These are phyloP conservation scores for Xylariales sp. DNA, from an alignment of 2,329 filamentous ascomycete genomes.

Conservation along the genomic window DNA sequence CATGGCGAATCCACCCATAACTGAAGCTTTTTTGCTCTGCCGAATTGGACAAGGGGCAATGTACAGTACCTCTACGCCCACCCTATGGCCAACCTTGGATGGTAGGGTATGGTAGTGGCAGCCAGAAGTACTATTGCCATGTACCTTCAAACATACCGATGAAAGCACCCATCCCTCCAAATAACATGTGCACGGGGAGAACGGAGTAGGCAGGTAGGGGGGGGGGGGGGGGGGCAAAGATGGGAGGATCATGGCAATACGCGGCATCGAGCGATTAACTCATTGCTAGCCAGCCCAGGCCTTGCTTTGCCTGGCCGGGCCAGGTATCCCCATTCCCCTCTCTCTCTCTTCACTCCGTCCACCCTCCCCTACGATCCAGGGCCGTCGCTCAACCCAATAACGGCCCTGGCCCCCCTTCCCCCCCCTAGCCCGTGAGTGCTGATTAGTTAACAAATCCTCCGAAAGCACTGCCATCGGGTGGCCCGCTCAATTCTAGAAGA, in stretches of 20 bases:
- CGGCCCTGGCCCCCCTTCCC: constrained; percentile 29
- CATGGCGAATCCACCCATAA: constrained; percentile 7
- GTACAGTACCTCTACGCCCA: not conserved
- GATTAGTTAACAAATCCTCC: constrained; percentile 43
- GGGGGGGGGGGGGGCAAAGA: too few species aligned
- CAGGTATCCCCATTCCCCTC: too few species aligned
- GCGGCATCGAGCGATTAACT: constrained; percentile 15
- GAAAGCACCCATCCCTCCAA: not conserved
- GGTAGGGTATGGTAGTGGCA: not conserved
- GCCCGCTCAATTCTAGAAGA: constrained; percentile 41
- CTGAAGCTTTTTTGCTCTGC: constrained; percentile 6
- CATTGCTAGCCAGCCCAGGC: too few species aligned
- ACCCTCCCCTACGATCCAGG: constrained; percentile 5
- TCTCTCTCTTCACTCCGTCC: constrained; percentile 22
- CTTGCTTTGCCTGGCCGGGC: too few species aligned
- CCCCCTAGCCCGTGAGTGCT: constrained; percentile 32
- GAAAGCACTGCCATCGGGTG: constrained; percentile 31
- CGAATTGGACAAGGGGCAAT: not conserved
- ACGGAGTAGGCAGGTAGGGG: constrained; percentile 29
- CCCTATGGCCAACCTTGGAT: not conserved
- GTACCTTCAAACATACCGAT: not conserved
- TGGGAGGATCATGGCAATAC: constrained; percentile 16
- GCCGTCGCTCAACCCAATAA: constrained; percentile 22
- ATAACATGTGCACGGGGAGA: constrained; percentile 17
- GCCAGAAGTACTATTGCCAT: too few species aligned